A percentile compares a stretch with the other conserved stretches of the same genome.
These are phyloP conservation scores for Volvox africanus DNA, from an alignment of 139 green algal genomes.

Conservation along the genomic window DNA sequence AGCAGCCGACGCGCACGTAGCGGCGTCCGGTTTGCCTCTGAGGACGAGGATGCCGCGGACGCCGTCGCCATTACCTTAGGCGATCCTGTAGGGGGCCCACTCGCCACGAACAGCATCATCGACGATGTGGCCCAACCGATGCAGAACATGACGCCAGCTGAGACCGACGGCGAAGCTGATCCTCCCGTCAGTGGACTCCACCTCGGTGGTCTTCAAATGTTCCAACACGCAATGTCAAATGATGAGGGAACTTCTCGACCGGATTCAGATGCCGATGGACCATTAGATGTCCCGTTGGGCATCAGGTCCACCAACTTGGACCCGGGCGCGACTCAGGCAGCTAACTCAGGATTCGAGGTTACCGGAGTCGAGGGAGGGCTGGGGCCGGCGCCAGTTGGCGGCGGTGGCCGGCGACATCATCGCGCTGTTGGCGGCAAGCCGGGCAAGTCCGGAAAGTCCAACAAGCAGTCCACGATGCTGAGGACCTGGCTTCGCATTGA, in stretches of 20 bases:
- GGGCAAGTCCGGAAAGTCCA: neutral
- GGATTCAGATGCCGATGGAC: slow-evolving; percentile 14
- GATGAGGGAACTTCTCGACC: neutral
- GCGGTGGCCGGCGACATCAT: slow-evolving; percentile 11
- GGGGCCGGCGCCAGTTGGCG: neutral
- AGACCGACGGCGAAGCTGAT: neutral
- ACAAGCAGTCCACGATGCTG: slow-evolving; percentile 28
- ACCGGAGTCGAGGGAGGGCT: too few relatives aligned
- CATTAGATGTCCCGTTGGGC: neutral
- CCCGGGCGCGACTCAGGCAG: neutral
- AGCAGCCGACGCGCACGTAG: neutral
- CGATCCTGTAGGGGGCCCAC: neutral
- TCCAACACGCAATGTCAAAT: neutral
- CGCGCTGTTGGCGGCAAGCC: neutral
- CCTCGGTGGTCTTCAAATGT: slow-evolving; percentile 20
- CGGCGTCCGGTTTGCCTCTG: slow-evolving; percentile 31
- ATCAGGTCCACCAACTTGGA: neutral
- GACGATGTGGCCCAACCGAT: neutral
- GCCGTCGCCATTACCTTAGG: slow-evolving; percentile 29
- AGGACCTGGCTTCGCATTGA: slow-evolving; percentile 68
- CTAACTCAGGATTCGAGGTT: neutral
- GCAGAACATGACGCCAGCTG: neutral
- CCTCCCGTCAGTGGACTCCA: neutral
- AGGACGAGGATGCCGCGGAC: neutral
- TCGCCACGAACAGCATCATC: neutral